Conservation (phyloP, 208 protist species). For the Wallacemonas collosoma region DNA sequence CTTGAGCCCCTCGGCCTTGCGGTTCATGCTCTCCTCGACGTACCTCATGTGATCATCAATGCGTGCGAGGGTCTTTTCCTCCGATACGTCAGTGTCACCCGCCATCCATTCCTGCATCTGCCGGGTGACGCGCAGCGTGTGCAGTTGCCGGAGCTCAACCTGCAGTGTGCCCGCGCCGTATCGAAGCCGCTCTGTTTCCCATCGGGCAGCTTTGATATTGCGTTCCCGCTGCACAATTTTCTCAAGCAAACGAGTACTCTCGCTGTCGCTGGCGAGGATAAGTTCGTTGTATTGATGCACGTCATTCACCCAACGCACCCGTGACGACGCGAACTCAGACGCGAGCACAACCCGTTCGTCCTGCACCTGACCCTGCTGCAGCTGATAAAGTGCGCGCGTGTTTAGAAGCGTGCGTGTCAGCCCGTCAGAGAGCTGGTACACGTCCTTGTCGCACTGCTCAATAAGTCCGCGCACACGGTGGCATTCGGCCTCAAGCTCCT, state of each 20-base stretch:
- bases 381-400: constrained; percentile 64
- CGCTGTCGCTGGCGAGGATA: constrained; percentile 77
- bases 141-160: constrained; percentile 91
- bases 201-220: constrained; percentile 74
- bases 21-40: constrained; percentile 65
- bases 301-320: constrained; percentile 67
- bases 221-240: constrained; percentile 83
- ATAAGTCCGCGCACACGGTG: constrained; percentile 20
- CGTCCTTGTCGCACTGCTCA: constrained; percentile 29
- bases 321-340: constrained; percentile 80
- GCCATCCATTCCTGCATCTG: constrained; percentile 94
- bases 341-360: constrained; percentile 82
- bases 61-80: constrained; percentile 61
- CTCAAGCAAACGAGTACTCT: constrained; percentile 72
- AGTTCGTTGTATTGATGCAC: constrained; percentile 83
- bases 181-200: constrained; percentile 70
- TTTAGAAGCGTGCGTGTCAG: constrained; percentile 56
- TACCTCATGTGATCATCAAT: constrained; percentile 81
- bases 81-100: constrained; percentile 62
- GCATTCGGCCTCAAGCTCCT: constrained; percentile 30
- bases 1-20: constrained; percentile 77
- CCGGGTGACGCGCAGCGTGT: constrained; percentile 95
- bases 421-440: constrained; percentile 22
- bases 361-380: constrained; percentile 94
- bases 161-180: constrained; percentile 81